Evolutionary conservation across 169 alveolate species (phyloP), one percentile per base, ranked within the genome.

Genomic region (Plasmodium gonderi): DNA sequence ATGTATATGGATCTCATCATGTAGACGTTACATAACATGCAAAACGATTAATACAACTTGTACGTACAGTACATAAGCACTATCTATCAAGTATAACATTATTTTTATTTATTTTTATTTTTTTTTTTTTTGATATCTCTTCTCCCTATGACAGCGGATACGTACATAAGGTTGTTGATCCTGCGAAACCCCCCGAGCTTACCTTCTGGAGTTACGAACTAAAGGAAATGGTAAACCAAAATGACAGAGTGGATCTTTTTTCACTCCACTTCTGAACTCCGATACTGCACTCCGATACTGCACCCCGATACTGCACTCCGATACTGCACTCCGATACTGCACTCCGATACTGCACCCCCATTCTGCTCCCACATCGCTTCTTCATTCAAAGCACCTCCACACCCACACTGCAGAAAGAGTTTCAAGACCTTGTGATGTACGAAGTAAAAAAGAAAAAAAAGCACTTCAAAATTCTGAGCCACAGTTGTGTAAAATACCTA

Each of bases 391-490:
- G n/a, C n/a, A n/a, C n/a, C n/a, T n/a, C n/a, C n/a, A n/a, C n/a
- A n/a, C n/a, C n/a, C n/a, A 9, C 83, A 23, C 0, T 26, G 31
- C 93, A 94, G 97, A 85, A 95, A 20, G 97, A 94, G 33, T 95
- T 95, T 33, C 97, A 95, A 76, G 97, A 94, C 33, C 94, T 95
- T 38, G 97, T 95, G 31, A 47, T 69, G 80, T 90, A 94, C 36
- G 97, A 95, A 76, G 94, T 94, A 77, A 94, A 93, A 51, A 96
- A 94, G 76, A 95, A 95, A 82, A 79, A 96, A 68, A 90, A 90
- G 38, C 92, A 87, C 67, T 95, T 85, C 91, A 95, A 95, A 85
- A 65, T 79, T 14, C 36, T 95, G 31, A 72, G 90, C 12, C 65
- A 72, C 0, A 83, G 92, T 33, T 80, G 96, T 65, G 82, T 90